Percentiles rank a stretch among this genome's conserved stretches.
These are phyloP conservation scores for Mycena pura DNA, from an alignment of 768 basidiomycete species.

Conservation along the genomic window DNA sequence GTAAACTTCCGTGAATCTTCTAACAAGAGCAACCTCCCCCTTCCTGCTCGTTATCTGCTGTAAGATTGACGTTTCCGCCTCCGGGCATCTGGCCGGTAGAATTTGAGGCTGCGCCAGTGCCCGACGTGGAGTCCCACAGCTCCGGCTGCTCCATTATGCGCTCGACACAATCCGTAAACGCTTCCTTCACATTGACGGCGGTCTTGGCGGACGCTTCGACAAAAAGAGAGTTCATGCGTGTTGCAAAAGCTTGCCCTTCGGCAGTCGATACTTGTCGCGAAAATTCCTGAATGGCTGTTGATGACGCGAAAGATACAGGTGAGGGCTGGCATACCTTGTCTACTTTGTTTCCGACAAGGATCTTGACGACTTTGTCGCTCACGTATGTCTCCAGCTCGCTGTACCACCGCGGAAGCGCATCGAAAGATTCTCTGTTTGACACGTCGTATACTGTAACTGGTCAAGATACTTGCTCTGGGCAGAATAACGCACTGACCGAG, in stretches of 20 bases:
- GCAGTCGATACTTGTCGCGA: constrained; percentile 83
- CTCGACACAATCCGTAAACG: constrained; percentile 75
- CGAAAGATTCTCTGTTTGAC: constrained; percentile 89
- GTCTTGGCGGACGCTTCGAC: constrained; percentile 96
- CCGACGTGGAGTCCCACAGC: constrained; percentile 61
- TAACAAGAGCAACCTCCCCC: constrained; percentile 24
- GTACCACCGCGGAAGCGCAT: constrained; percentile 93
- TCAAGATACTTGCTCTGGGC: constrained; percentile 26
- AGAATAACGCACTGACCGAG: constrained; percentile 56
- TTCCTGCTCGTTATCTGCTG: neutral
- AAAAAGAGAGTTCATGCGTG: constrained; percentile 83
- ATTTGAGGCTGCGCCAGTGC: constrained; percentile 9
- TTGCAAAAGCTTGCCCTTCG: constrained; percentile 83
- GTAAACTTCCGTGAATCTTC: constrained; percentile 1
- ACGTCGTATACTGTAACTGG: constrained; percentile 86
- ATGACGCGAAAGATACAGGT: neutral
- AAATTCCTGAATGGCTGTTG: constrained; percentile 66
- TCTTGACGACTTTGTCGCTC: constrained; percentile 84
- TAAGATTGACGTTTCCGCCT: constrained; percentile 24
- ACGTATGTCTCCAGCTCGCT: constrained; percentile 95
- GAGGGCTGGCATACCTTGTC: constrained; percentile 72
- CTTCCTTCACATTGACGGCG: constrained; percentile 78
- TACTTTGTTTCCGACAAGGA: constrained; percentile 93
- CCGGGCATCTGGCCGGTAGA: constrained; percentile 21
- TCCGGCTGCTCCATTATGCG: constrained; percentile 85